These are phyloP conservation scores for Choanephora cucurbitarum DNA, from an alignment of 371 early-diverging fungal species.

Conservation along the genomic window DNA sequence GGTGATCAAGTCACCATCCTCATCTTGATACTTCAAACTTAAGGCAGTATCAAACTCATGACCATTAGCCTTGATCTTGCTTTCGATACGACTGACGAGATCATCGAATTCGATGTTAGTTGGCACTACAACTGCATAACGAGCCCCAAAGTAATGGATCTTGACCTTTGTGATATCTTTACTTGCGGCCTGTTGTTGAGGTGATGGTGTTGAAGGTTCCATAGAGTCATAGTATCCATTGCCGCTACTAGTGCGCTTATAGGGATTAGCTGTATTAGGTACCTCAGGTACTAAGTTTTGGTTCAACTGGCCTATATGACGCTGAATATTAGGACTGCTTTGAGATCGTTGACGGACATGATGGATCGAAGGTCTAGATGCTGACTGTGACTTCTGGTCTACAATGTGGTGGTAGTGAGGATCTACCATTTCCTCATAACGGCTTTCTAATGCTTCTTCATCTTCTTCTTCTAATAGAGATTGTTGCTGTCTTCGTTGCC, in stretches of 20 bases:
- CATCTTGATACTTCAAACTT: conserved; percentile 86
- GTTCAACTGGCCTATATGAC: background rate
- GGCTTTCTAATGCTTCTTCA: background rate
- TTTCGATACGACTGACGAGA: conserved; percentile 76
- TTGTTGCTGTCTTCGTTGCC: conserved; percentile 28
- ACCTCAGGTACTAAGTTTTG: conserved; percentile 12
- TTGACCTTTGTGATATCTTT: conserved; percentile 68
- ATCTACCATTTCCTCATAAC: conserved; percentile 1
- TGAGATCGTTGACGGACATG: conserved; percentile 56
- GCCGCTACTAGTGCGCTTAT: conserved; percentile 14
- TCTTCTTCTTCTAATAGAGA: conserved; percentile 1
- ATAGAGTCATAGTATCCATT: background rate
- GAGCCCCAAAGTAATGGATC: conserved; percentile 81
- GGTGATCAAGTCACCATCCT: conserved; percentile 88
- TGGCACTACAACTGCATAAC: conserved; percentile 88
- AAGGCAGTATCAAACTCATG: conserved; percentile 36
- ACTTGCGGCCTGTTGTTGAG: background rate
- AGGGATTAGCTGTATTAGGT: conserved; percentile 6
- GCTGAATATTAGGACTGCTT: conserved; percentile 65
- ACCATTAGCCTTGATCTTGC: conserved; percentile 73
- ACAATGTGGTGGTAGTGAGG: background rate
- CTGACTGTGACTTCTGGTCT: background rate
- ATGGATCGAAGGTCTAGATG: conserved; percentile 1
- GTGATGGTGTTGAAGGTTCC: conserved; percentile 6
- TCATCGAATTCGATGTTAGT: conserved; percentile 70